phyloP scores from a whole-genome alignment of 2,329 filamentous ascomycete genomes.

The Cordyceps cicadae region DNA sequence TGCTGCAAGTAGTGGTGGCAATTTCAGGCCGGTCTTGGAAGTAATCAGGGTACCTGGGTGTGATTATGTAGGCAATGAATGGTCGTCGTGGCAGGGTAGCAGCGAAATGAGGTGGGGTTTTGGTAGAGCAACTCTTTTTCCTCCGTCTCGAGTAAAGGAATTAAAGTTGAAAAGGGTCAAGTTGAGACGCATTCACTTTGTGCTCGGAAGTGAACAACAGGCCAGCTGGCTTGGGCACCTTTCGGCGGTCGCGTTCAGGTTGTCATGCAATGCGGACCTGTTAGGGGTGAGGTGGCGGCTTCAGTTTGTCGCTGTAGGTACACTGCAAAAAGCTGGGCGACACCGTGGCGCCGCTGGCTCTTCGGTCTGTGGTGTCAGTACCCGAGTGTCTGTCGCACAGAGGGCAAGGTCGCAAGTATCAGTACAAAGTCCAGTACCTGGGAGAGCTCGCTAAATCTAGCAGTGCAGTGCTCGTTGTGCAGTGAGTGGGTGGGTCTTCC shows the following conservation, averaged over 20 bases:
- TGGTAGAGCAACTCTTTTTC: background rate
- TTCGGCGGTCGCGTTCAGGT: background rate
- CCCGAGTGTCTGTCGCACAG: background rate
- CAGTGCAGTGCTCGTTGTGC: too few relatives aligned
- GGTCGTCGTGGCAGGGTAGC: background rate
- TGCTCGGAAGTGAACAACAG: background rate
- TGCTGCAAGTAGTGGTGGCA: background rate
- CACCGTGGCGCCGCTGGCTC: background rate
- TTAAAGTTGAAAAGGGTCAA: background rate
- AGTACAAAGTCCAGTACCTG: too few relatives aligned
- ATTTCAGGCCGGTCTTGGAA: background rate
- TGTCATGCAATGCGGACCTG: background rate
- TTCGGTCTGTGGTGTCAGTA: background rate
- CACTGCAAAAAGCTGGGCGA: background rate
- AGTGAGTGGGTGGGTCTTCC: too few relatives aligned
- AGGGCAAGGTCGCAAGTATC: background rate
- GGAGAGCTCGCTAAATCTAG: background rate
- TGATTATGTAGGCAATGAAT: background rate
- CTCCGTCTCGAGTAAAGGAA: background rate
- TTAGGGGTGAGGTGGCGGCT: background rate
- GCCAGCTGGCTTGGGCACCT: background rate
- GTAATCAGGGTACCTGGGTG: background rate
- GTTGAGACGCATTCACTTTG: background rate
- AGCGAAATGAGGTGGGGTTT: conserved; percentile 1
- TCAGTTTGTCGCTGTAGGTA: too few relatives aligned